Conservation (phyloP, 2,329 filamentous ascomycete species). For the Bipolaris zeicola region DNA sequence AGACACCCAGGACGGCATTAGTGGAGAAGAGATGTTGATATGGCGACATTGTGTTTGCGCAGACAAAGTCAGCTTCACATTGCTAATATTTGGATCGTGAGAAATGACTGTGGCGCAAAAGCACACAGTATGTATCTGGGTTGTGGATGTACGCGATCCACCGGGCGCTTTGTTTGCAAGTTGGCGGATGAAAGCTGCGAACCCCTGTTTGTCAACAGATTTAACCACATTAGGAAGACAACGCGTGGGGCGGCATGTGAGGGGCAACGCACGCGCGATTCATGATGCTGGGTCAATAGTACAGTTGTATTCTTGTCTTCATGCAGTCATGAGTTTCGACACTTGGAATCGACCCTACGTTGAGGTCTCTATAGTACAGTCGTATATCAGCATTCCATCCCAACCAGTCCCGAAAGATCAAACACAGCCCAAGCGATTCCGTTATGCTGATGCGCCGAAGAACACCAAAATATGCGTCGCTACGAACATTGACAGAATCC, state of each 20-base stretch:
- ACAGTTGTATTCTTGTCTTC: not conserved
- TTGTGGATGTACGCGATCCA: conserved; percentile 1
- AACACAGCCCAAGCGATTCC: conserved; percentile 24
- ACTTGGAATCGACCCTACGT: conserved; percentile 2
- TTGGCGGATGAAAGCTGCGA: conserved; percentile 6
- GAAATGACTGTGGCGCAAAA: not conserved
- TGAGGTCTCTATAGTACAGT: conserved; percentile 17
- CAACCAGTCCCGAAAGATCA: conserved; percentile 20
- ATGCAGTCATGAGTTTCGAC: not conserved
- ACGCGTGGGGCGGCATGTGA: conserved; percentile 20
- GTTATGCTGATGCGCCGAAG: conserved; percentile 42
- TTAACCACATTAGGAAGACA: conserved; percentile 13
- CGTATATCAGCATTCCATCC: conserved; percentile 11
- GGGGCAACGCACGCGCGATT: conserved; percentile 14
- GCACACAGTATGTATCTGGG: not conserved
- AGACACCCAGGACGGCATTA: conserved; percentile 43
- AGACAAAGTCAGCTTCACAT: conserved; percentile 18
- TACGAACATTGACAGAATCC: conserved; percentile 29
- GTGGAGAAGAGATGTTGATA: conserved; percentile 44
- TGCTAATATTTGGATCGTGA: conserved; percentile 2
- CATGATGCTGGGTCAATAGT: not conserved
- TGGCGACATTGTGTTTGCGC: conserved; percentile 32
- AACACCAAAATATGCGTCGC: conserved; percentile 47
- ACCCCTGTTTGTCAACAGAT: conserved; percentile 14
- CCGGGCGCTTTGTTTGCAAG: conserved; percentile 8